Evolutionary conservation across 371 early-diverging fungal genomes (phyloP).

Genomic region (Syncephalis plumigaleata): DNA sequence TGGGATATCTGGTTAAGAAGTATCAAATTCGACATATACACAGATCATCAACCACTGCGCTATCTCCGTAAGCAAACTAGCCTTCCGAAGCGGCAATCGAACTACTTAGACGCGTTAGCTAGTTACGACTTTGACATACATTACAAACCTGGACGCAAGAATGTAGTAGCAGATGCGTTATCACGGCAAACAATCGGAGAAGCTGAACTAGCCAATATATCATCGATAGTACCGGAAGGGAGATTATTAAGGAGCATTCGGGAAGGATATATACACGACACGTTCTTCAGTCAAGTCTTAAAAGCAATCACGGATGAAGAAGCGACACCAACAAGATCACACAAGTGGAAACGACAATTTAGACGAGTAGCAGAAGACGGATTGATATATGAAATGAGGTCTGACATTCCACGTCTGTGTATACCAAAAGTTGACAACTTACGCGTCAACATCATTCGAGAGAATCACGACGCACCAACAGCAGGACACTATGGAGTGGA

Average conservation of each 20-base stretch:
- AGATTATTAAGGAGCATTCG: conserved; percentile 1
- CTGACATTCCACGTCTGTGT: background rate
- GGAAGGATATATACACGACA: background rate
- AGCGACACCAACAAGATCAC: background rate
- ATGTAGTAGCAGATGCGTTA: conserved; percentile 10
- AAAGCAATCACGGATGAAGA: conserved; percentile 1
- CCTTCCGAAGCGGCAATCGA: conserved; percentile 1
- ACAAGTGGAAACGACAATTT: no score
- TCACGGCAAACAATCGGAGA: conserved; percentile 4
- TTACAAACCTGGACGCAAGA: conserved; percentile 12
- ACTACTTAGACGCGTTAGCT: conserved; percentile 14
- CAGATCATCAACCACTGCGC: conserved; percentile 10
- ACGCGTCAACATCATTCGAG: conserved; percentile 3
- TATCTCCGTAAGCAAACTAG: conserved; percentile 3
- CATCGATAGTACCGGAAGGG: background rate
- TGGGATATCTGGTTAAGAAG: conserved; percentile 10
- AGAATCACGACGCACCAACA: conserved; percentile 17
- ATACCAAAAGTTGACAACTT: background rate
- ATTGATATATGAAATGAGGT: background rate
- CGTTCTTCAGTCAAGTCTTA: background rate
- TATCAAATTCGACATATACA: conserved; percentile 7
- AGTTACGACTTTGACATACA: conserved; percentile 12
- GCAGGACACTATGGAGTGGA: conserved; percentile 26
- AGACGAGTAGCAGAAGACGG: no score
- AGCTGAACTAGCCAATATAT: conserved; percentile 4